These are phyloP conservation scores for Aspergillus carbonarius DNA, from an alignment of 2,329 filamentous ascomycete genomes.

Conservation along the genomic window DNA sequence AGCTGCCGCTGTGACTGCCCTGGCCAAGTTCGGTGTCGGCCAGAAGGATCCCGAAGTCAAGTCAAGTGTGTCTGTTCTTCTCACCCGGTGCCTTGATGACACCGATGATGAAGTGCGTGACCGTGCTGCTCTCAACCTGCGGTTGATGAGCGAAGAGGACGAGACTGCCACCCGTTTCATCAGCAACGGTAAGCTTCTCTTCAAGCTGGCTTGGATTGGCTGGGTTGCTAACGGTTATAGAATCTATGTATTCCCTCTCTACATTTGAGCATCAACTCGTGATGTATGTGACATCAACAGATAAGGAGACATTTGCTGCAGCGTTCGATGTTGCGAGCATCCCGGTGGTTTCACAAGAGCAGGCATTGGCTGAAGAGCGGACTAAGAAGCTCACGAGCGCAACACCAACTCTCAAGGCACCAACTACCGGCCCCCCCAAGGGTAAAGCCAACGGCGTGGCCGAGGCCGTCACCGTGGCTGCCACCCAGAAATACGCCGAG, in stretches of 20 bases:
- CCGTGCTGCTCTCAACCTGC: constrained; percentile 86
- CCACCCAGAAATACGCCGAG: constrained; percentile 84
- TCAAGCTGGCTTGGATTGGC: background rate
- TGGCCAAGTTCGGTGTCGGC: constrained; percentile 95
- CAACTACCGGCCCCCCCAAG: constrained; percentile 76
- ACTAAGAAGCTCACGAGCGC: constrained; percentile 96
- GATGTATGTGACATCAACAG: constrained; percentile 92
- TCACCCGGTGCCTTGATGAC: constrained; percentile 92
- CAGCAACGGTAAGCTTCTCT: constrained; percentile 69
- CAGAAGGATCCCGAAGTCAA: constrained; percentile 97
- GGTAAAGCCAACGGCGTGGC: constrained; percentile 64
- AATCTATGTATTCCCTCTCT: constrained; percentile 91
- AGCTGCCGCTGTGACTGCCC: constrained; percentile 88
- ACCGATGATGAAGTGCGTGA: constrained; percentile 97
- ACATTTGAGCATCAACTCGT: constrained; percentile 97
- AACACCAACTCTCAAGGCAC: constrained; percentile 90
- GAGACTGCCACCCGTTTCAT: constrained; percentile 84
- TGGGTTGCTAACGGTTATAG: constrained; percentile 47
- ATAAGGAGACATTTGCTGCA: constrained; percentile 76
- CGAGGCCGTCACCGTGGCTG: constrained; percentile 75
- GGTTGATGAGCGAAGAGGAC: constrained; percentile 89
- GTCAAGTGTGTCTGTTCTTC: constrained; percentile 86
- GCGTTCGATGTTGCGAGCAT: constrained; percentile 91
- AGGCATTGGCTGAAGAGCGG: constrained; percentile 92
- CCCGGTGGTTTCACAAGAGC: constrained; percentile 89